Evolutionary conservation across 495 filamentous ascomycete species (phyloP), one percentile per base, ranked within the genome.

Genomic region (Trichoderma reesei): DNA sequence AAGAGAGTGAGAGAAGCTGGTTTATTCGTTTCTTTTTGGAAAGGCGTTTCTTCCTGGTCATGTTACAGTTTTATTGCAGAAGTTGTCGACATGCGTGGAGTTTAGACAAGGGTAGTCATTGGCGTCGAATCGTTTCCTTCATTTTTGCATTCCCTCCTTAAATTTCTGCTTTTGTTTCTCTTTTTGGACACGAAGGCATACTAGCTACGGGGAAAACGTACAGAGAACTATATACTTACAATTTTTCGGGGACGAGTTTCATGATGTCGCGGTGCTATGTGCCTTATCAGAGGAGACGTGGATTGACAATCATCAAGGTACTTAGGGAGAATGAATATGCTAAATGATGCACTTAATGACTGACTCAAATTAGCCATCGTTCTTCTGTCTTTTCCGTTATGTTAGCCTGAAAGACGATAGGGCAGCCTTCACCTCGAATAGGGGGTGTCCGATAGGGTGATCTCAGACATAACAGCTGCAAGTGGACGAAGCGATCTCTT

Each of bases 31-130:
- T 48, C n/a, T 8, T 26, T 48, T 48, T 56, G 4, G 1, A 56
- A 14, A 34, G 51, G 26, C 20, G 13, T 10, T 34, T 59, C 59
- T 54, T 37, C 11, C n/a, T 33, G 26, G 8, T n/a, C 26, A 31
- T 42, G 34, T n/a, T 44, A 44, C 16, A 62, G n/a, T n/a, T n/a
- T n/a, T 41, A 37, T 11, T 38, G 16, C 42, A 33, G 48, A 54
- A 5, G 1, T 63, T 46, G n/a, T 34, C 38, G 62, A 33, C 61
- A 46, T 38, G 38, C 34, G n/a, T 42, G 59, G 59, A 61, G 59
- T 61, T 61, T 38, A 39, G 59, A 61, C 20, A 39, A 33, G 26
- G 7, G 20, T 13, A 36, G 59, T 6, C 20, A 39, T 39, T n/a
- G 59, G 59, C 59, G 59, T 38, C 31, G 59, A 20, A 16, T 61